phyloP scores from a whole-genome alignment of 2,329 filamentous ascomycete species.

The Sporothrix mexicana region DNA sequence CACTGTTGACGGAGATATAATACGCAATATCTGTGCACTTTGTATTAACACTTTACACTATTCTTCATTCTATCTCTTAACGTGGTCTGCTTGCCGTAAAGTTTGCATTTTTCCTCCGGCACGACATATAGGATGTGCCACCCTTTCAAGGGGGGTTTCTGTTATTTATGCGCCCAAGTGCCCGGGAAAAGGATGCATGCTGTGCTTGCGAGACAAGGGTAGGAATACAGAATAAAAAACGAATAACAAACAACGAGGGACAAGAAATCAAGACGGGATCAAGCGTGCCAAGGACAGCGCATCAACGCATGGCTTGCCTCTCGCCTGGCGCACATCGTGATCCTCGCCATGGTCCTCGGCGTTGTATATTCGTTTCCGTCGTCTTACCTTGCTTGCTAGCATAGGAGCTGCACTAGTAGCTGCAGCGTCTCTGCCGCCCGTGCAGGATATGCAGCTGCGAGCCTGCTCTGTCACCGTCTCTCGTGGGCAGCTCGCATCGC shows the following conservation, averaged over 20 bases:
- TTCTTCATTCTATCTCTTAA: too few relatives aligned
- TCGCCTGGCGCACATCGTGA: slow-evolving; percentile 7
- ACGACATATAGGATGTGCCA: background rate
- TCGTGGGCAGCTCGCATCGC: background rate
- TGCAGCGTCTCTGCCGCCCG: background rate
- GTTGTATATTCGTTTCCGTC: background rate
- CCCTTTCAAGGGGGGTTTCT: background rate
- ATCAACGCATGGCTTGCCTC: background rate
- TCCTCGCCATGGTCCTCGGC: background rate
- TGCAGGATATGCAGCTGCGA: background rate
- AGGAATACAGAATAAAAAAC: background rate
- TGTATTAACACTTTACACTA: background rate
- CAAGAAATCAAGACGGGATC: background rate
- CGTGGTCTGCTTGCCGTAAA: background rate
- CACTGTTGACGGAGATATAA: background rate
- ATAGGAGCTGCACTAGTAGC: background rate
- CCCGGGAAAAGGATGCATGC: background rate
- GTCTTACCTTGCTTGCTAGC: background rate
- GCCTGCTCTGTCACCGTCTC: background rate
- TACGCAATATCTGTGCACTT: background rate
- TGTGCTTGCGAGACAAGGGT: slow-evolving; percentile 12
- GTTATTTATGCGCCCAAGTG: slow-evolving; percentile 17
- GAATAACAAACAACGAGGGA: background rate
- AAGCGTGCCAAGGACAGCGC: slow-evolving; percentile 13
- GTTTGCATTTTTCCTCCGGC: slow-evolving; percentile 8